Conservation (phyloP, 441 rosid genomes). For the Gossypium lobatum region DNA sequence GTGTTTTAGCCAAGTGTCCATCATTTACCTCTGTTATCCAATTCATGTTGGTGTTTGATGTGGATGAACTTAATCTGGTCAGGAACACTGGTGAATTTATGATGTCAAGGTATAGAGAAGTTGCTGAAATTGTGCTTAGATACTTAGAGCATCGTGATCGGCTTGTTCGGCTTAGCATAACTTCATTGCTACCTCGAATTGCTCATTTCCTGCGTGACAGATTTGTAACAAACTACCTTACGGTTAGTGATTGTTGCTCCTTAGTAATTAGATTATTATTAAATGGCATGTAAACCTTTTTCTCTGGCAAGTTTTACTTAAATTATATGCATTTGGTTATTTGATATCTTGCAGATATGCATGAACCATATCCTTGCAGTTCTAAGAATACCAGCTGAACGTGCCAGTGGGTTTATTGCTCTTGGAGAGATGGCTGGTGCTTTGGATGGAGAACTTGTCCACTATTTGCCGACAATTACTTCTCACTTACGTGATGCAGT, state of each 20-base stretch:
- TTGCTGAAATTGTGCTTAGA: constrained; percentile 94
- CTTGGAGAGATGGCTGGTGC: constrained; percentile 99
- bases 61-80: constrained; percentile 32
- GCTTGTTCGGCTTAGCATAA: constrained; percentile 99
- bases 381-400: constrained; percentile 83
- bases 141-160: constrained; percentile 93
- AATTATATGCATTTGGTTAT: constrained; percentile 9
- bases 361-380: constrained; percentile 96
- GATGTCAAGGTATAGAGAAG: constrained; percentile 99
- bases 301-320: neutral
- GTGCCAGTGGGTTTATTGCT: constrained; percentile 97
- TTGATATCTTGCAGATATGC: constrained; percentile 69
- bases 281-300: neutral
- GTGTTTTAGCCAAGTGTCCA: neutral
- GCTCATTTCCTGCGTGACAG: constrained; percentile 99
- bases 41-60: constrained; percentile 15
- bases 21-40: neutral
- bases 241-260: constrained; percentile 46
- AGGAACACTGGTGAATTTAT: constrained; percentile 99
- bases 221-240: constrained; percentile 90
- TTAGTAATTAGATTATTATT: constrained; percentile 12
- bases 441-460: constrained; percentile 90
- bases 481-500: constrained; percentile 97
- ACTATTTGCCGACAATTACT: constrained; percentile 96
- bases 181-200: constrained; percentile 96